Evolutionary conservation across 2,329 filamentous ascomycete species (phyloP).

Genomic region (Trichophyton simii): DNA sequence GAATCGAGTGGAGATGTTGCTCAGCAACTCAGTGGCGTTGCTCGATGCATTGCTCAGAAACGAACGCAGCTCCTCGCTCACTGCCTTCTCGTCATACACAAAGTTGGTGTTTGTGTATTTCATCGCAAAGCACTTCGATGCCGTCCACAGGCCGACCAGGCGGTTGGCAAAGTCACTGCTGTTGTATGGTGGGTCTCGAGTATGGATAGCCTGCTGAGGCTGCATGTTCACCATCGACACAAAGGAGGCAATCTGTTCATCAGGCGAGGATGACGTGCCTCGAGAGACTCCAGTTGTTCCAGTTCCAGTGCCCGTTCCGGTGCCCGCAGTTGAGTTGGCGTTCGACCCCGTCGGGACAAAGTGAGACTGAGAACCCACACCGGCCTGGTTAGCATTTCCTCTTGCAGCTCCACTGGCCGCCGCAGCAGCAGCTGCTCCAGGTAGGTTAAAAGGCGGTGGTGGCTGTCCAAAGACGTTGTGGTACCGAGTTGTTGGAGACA

Average conservation of each 20-base stretch:
- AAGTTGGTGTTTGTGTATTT: constrained; percentile 5
- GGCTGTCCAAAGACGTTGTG: constrained; percentile 12
- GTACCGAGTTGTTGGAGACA: constrained; percentile 3
- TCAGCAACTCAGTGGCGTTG: constrained; percentile 14
- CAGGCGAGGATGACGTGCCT: not conserved
- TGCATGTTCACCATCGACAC: not conserved
- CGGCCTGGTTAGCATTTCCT: too few relatives aligned
- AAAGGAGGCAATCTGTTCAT: not conserved
- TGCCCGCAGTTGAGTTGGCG: not conserved
- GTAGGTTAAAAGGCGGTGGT: constrained; percentile 9
- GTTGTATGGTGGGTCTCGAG: not conserved
- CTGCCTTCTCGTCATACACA: not conserved
- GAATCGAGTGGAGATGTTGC: constrained; percentile 15
- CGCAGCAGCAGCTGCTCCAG: not conserved
- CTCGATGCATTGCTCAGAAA: constrained; percentile 16
- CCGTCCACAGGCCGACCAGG: constrained; percentile 13
- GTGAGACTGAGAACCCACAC: not conserved
- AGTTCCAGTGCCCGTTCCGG: not conserved
- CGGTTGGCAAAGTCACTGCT: not conserved
- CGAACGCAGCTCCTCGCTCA: constrained; percentile 13
- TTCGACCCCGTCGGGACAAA: not conserved
- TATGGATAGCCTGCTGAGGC: not conserved
- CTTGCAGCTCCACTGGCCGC: not conserved
- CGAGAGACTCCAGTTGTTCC: not conserved
- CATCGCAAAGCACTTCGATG: constrained; percentile 5